These are phyloP conservation scores for Babesia ovis DNA, from an alignment of 169 alveolate species.

Conservation along the genomic window DNA sequence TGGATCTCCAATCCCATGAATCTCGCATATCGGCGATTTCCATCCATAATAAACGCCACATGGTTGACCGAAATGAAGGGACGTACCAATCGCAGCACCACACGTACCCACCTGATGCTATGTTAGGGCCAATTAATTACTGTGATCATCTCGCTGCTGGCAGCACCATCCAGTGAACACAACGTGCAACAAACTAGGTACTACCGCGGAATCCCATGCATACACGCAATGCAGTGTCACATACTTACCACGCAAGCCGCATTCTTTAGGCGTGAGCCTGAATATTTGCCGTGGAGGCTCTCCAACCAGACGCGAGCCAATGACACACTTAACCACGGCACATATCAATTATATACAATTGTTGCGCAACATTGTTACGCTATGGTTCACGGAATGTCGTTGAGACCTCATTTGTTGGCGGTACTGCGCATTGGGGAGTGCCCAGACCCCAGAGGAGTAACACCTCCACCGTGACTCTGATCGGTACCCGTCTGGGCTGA, in stretches of 20 bases:
- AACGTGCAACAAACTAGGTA: too few relatives aligned
- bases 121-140: too few relatives aligned
- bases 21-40: conserved; percentile 88
- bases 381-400: neutral
- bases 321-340: neutral
- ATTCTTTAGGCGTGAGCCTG: neutral
- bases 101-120: conserved; percentile 17
- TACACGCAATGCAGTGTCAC: too few relatives aligned
- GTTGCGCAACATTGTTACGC: neutral
- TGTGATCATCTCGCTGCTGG: too few relatives aligned
- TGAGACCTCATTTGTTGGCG: too few relatives aligned
- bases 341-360: too few relatives aligned
- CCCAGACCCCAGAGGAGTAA: too few relatives aligned
- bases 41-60: conserved; percentile 88
- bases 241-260: conserved; percentile 2
- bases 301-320: neutral
- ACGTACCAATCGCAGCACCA: conserved; percentile 23
- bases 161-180: too few relatives aligned
- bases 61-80: conserved; percentile 58
- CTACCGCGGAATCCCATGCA: too few relatives aligned
- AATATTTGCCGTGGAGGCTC: neutral
- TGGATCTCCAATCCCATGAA: conserved; percentile 18
- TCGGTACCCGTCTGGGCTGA: too few relatives aligned
- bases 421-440: too few relatives aligned
- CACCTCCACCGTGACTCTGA: too few relatives aligned